Evolutionary conservation across 352 stramenopile species (phyloP), one percentile per base, ranked within the genome.

Genomic region (Globisporangium cystogenes): DNA sequence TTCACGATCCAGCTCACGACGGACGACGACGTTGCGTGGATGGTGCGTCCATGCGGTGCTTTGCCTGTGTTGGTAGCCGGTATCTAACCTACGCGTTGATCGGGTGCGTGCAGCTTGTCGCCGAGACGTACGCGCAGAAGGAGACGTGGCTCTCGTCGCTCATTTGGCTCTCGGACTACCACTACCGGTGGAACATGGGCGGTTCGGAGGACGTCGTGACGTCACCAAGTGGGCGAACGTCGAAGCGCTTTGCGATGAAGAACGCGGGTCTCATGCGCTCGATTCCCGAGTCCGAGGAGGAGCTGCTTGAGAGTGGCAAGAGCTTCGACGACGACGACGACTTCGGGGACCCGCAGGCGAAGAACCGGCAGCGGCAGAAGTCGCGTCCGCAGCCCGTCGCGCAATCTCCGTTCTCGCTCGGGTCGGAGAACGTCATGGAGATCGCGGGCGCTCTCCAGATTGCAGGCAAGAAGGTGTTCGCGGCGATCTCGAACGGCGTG

Each of bases 131-230:
- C 48, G 81, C 67, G 16, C 82, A 92, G 47, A 95, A 93, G 52
- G 82, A 95, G 59, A 82, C 79, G n/a, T 95, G 84, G 84, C 55
- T 93, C 0, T 86, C 80, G n/a, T 60, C 79, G 21, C 59, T 95
- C 21, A 90, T 95, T 24, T 95, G 84, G 84, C 60, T 90, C 11
- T 91, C 82, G 3, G 84, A 95, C 59, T 95, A 91, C 39, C 87
- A 93, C 60, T 92, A 82, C 55, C 65, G 81, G 35, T 61, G 61
- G 2, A 55, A 23, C 29, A 55, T 70, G 35, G 47, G 48, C 4
- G 35, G 39, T 7, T 37, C 37, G 10, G 55, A 50, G 4, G 59
- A 62, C 6, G 59, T 52, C 14, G 47, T 29, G n/a, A 20, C 37
- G 16, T 60, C 52, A 4, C 51, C 44, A 55, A 60, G 41, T 48